Evolutionary conservation across 2,329 filamentous ascomycete species (phyloP).

Genomic region (Colletotrichum scovillei): DNA sequence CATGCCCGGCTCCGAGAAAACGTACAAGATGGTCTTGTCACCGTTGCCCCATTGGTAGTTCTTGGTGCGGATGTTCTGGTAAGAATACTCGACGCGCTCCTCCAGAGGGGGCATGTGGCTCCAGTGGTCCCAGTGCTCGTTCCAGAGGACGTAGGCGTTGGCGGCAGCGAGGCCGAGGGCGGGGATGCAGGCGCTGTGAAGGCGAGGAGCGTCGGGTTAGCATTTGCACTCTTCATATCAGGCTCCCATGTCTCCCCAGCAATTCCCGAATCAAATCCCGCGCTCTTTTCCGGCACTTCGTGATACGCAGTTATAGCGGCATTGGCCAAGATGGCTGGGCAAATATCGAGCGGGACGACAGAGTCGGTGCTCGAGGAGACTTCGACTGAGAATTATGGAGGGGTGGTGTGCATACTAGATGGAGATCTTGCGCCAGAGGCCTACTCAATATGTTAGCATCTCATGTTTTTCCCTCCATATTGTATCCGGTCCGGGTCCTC

Average conservation of each 20-base stretch:
- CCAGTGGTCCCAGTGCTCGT: constrained; percentile 98
- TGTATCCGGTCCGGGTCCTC: neutral
- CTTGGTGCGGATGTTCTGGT: constrained; percentile 97
- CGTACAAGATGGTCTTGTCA: constrained; percentile 86
- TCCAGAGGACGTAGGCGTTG: constrained; percentile 94
- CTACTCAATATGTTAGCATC: constrained; percentile 57
- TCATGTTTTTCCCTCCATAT: neutral
- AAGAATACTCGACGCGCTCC: constrained; percentile 93
- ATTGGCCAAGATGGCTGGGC: neutral
- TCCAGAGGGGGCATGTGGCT: constrained; percentile 85
- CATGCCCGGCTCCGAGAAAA: constrained; percentile 38
- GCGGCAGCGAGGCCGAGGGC: constrained; percentile 75
- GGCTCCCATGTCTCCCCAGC: neutral
- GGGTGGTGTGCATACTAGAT: constrained; percentile 79
- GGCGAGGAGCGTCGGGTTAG: neutral
- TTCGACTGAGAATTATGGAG: neutral
- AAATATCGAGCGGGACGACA: constrained; percentile 16
- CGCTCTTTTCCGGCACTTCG: neutral
- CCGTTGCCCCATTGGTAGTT: constrained; percentile 96
- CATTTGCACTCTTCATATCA: neutral
- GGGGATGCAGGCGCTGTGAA: constrained; percentile 78
- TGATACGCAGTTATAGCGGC: neutral
- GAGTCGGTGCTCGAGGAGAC: constrained; percentile 37
- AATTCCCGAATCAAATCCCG: neutral
- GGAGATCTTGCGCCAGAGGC: constrained; percentile 95